Evolutionary conservation across 805 yeast genomes (phyloP).

Genomic region (Cyberlindnera euphorbiae): DNA sequence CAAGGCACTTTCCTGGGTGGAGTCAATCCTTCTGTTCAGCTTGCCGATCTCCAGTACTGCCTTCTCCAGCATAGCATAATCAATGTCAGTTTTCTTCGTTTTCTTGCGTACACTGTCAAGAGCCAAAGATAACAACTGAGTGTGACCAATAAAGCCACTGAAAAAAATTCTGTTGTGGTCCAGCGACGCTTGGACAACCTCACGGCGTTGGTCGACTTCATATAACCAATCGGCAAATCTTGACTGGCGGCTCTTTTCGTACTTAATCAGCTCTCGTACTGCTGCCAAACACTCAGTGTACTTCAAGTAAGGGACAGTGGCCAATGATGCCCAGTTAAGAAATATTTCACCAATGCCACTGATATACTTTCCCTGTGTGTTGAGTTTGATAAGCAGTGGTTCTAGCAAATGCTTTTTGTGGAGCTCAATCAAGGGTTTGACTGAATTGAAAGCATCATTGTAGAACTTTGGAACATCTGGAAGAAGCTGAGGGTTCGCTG

Average conservation of each 20-base stretch:
- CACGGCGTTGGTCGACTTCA: conserved; percentile 44
- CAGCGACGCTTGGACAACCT: conserved; percentile 36
- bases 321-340: conserved; percentile 57
- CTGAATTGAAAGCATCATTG: conserved; percentile 52
- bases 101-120: conserved; percentile 52
- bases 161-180: conserved; percentile 52
- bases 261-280: conserved; percentile 49
- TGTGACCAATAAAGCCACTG: conserved; percentile 50
- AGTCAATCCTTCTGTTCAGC: conserved; percentile 57
- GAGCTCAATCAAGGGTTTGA: conserved; percentile 47
- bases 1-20: conserved; percentile 56
- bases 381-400: conserved; percentile 53
- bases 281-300: conserved; percentile 61
- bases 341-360: conserved; percentile 60
- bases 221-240: conserved; percentile 54
- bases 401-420: conserved; percentile 51
- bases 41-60: conserved; percentile 52
- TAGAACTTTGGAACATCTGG: conserved; percentile 52
- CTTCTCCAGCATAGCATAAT: conserved; percentile 43
- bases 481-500: conserved; percentile 38
- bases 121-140: conserved; percentile 58
- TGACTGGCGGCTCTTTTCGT: conserved; percentile 38
- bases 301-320: conserved; percentile 46
- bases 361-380: conserved; percentile 62
- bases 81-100: conserved; percentile 44